Conservation (phyloP, 164 flowering plant genomes). For the Santalum album region DNA sequence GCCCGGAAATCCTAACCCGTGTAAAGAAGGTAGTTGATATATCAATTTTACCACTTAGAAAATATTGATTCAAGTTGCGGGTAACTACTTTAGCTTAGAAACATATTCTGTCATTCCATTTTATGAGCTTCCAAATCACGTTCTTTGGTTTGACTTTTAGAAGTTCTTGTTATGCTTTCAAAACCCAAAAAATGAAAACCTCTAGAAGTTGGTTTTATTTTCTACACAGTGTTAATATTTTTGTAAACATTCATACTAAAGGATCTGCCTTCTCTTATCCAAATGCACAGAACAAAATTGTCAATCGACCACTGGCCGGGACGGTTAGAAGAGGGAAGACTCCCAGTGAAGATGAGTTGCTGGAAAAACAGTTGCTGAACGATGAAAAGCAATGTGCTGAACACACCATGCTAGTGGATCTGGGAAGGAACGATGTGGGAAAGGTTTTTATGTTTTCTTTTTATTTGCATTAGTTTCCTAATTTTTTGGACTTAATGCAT, state of each 20-base stretch:
- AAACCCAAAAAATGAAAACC: no score
- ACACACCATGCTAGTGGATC: conserved; percentile 94
- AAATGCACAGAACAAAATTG: conserved; percentile 37
- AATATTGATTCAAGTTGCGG: no score
- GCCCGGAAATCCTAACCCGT: conserved; percentile 90
- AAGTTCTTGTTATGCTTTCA: no score
- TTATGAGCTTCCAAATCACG: not conserved
- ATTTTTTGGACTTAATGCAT: no score
- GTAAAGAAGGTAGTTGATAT: conserved; percentile 53
- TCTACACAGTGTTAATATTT: no score
- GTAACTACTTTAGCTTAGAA: not conserved
- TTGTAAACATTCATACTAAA: no score
- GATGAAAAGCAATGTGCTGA: conserved; percentile 97
- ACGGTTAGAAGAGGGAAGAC: conserved; percentile 87
- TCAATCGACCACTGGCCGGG: conserved; percentile 90
- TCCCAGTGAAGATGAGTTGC: conserved; percentile 54
- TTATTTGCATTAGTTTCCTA: no score
- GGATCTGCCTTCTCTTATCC: not conserved
- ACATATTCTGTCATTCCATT: no score
- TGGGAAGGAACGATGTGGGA: conserved; percentile 95
- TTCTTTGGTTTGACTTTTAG: no score
- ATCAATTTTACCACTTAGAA: not conserved
- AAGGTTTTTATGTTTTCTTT: conserved; percentile 38
- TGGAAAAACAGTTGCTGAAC: conserved; percentile 54
- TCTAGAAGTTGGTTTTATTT: no score